A percentile compares a stretch with the other conserved stretches of the same genome.
Evolutionary conservation across 345 rosid genomes (phyloP).

Genomic region (Odontarrhena argentea): DNA sequence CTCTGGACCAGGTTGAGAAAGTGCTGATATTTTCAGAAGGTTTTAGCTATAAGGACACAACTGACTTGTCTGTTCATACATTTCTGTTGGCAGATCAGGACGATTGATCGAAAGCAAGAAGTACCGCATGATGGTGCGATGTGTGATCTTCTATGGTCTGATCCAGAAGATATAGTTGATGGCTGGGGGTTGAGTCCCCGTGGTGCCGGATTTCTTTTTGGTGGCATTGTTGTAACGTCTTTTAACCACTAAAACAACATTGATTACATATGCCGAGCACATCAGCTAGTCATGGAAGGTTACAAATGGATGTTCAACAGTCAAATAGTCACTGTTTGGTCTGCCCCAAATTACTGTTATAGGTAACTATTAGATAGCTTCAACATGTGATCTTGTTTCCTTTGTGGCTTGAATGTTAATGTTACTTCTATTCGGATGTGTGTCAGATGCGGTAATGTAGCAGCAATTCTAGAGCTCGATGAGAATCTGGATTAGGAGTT

Average conservation of each 20-base stretch:
- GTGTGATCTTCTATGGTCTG: conserved; percentile 97
- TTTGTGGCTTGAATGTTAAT: conserved; percentile 18
- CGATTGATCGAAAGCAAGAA: conserved; percentile 90
- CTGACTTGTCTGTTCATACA: conserved; percentile 14
- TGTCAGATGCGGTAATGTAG: conserved; percentile 90
- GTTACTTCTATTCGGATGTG: conserved; percentile 34
- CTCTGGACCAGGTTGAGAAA: conserved; percentile 79
- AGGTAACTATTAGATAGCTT: conserved; percentile 47
- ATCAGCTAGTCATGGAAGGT: conserved; percentile 97
- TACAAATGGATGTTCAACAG: conserved; percentile 89
- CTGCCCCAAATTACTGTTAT: conserved; percentile 96
- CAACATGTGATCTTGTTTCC: background rate
- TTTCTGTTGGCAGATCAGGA: conserved; percentile 60
- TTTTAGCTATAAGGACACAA: conserved; percentile 20
- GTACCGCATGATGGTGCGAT: conserved; percentile 98
- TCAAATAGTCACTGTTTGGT: conserved; percentile 95
- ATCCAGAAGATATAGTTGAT: conserved; percentile 92
- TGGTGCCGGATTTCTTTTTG: conserved; percentile 88
- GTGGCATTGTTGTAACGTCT: conserved; percentile 77
- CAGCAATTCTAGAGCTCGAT: conserved; percentile 82
- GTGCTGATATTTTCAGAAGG: background rate
- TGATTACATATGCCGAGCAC: conserved; percentile 90
- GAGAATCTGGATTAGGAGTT: conserved; percentile 75
- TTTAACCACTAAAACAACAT: conserved; percentile 80
- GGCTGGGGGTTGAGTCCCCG: conserved; percentile 99